Base-by-base conservation (phyloP, 2,329 filamentous ascomycete species). In the Colletotrichum euphorbiae region DNA sequence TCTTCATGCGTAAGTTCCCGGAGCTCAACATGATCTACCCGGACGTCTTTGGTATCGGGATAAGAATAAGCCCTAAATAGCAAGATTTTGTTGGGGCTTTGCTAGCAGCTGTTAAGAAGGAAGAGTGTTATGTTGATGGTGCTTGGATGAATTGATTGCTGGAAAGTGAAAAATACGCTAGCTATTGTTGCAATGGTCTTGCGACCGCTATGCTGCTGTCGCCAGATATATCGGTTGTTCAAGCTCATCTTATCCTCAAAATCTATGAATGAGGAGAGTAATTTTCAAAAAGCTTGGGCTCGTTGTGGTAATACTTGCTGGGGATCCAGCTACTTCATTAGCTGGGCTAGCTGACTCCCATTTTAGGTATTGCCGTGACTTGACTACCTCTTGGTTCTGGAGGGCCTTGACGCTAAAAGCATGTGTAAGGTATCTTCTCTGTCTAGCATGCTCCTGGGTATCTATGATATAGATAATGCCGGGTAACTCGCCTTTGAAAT, bases 81-180 rank as follows among this genome's bases (percentile, higher is more conserved):
- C 15, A 51, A 31, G 15, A 24, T 21, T 5, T 33, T 3, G 8
- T 51, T 2, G 48, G 21, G 28, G 48, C 24, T 33, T 51, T 51
- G 13, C 48, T 33, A n/a, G 48, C 48, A 33, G 48, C 48, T 11
- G n/a, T 51, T 3, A 51, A 51, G 48, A 51, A 51, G 24, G 48
- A 51, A 51, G 48, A 51, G 28, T 51, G 48, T 24, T 51, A 51
- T 15, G 31, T 51, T 21, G 48, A 51, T 31, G 24, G 48, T 5
- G 6, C 1, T 51, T 51, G 24, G 48, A 51, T 31, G 48, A 17
- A 8, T 1, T 8, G n/a, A 28, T 15, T 51, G 11, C 24, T 51
- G 15, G 13, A 24, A 51, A 51, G 48, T 21, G 24, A 51, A 6
- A 28, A 51, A 5, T 33, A 51, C 28, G 24, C 48, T 1, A 28